Conservation (phyloP, 73 alveolate species). For the Paramecium caudatum region DNA sequence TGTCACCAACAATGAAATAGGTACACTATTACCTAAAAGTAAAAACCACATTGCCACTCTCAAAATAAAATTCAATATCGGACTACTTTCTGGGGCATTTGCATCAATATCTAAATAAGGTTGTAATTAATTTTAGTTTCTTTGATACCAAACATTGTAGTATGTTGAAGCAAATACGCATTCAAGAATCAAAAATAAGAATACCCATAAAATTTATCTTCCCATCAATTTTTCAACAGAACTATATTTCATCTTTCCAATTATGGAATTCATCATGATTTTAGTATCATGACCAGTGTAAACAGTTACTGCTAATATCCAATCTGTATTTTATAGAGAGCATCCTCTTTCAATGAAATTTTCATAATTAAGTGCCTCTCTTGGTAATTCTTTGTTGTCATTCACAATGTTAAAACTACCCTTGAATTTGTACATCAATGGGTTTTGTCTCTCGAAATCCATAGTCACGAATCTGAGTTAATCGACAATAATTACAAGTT, state of each 20-base stretch:
- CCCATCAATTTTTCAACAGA: constrained; percentile 92
- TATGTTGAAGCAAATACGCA: constrained; percentile 86
- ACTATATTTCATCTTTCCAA: constrained; percentile 92
- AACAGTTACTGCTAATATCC: constrained; percentile 81
- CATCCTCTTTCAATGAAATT: constrained; percentile 93
- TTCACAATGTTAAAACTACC: constrained; percentile 66
- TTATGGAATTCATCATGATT: constrained; percentile 96
- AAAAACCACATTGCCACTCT: constrained; percentile 94
- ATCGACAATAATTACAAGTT: constrained; percentile 55
- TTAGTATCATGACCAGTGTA: constrained; percentile 96
- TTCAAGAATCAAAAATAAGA: constrained; percentile 84
- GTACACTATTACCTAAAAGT: constrained; percentile 92
- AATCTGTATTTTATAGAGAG: constrained; percentile 91
- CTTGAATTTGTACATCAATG: constrained; percentile 74
- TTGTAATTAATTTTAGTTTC: constrained; percentile 74
- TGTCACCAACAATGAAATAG: constrained; percentile 96
- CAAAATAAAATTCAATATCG: constrained; percentile 73
- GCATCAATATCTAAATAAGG: constrained; percentile 58
- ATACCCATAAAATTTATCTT: constrained; percentile 89
- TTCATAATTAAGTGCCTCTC: constrained; percentile 65
- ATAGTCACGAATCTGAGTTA: constrained; percentile 58
- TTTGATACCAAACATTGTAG: constrained; percentile 80
- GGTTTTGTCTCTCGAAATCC: constrained; percentile 77
- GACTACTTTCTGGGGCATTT: constrained; percentile 69
- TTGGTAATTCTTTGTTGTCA: constrained; percentile 31